Evolutionary conservation across 2,329 filamentous ascomycete species (phyloP), one percentile per base, ranked within the genome.

Genomic region (Epichloe sp.): DNA sequence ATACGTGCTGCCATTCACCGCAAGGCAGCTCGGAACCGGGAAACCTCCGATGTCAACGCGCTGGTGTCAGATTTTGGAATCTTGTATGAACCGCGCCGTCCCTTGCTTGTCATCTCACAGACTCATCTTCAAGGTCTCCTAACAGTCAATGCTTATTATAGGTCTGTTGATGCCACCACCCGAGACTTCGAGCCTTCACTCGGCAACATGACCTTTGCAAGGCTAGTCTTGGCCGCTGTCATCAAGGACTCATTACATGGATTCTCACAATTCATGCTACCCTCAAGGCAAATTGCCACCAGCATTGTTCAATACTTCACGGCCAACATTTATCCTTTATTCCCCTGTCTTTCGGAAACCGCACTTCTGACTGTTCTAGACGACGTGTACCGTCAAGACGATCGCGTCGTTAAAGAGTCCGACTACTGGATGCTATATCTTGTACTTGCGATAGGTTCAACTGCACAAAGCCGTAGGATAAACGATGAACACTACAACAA

Each of bases 61-160:
- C 73, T 97, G 3, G 87, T 96, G 21, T 94, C 90, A 1, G 90
- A 95, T 62, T 95, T 97, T 73, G 90, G 90, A 50, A 91, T 88
- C 61, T 71, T 96, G 82, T 94, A 65, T 67, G 83, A 38, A 6
- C 46, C 31, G 15, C 19, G 14, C 15, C 12, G 10, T 15, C 12
- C 37, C 35, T 31, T 14, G 38, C 35, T 31, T 14, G 38, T 46
- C 21, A 11, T 14, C 15, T 14, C 15, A 17, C 44, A 3, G 14
- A 11, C 21, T 14, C n/a, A 31, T 48, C 31, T 38, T 31, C 36
- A 36, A 37, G 31, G 17, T 34, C 7, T 35, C 26, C 51, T 52
- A 19, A 52, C 51, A 37, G 4, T 23, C 12, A 7, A 19, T 11
- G 41, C 2, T 37, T 17, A 31, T 31, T 12, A 44, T 59, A 93